Base-by-base conservation (phyloP, 768 basidiomycete genomes). In the Royoungia palumana region DNA sequence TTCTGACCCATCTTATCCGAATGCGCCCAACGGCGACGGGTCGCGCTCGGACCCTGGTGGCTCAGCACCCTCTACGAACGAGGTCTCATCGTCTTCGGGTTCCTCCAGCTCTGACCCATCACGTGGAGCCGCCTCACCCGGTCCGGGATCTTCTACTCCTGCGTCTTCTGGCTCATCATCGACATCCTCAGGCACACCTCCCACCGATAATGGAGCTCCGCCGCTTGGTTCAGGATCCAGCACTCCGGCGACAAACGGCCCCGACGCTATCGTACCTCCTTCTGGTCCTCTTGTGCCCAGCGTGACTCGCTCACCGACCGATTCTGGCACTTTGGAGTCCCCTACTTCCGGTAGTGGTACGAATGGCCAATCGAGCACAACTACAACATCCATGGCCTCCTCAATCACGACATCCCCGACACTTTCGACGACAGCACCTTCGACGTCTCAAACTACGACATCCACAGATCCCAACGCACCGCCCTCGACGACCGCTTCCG, bases 331-430 rank as follows among this genome's bases (percentile, higher is more conserved):
- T 19, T 22, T 49, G 11, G 34, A 17, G 19, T 20, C 22, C 30
- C 24, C 34, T n/a, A 20, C 27, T 8, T 28, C 43, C n/a, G 28
- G n/a, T 17, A 10, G 21, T 16, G 16, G 14, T 20, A n/a, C 17
- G 25, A 20, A 4, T 11, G 13, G 13, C 7, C 43, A 3, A 30
- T 19, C 42, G 14, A 40, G 17, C 22, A 22, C 16, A 10, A 25
- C 38, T 39, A 13, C 37, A 13, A 12, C 19, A 35, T 17, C 38
- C 35, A 36, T 27, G 40, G 12, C 21, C 19, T 32, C 19, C 27
- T 2, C 49, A 17, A 49, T 41, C n/a, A 24, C 53, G 5, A 39
- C 53, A 39, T 27, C 37, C 16, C 13, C 35, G n/a, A 7, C 39
- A 2, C 9, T 43, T 11, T 13, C 24, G 8, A 22, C 38, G 4